Percentiles rank a stretch among this genome's conserved stretches.
phyloP scores from a whole-genome alignment of 148 eudicot species.

The Amaranthus hypochondriacus region DNA sequence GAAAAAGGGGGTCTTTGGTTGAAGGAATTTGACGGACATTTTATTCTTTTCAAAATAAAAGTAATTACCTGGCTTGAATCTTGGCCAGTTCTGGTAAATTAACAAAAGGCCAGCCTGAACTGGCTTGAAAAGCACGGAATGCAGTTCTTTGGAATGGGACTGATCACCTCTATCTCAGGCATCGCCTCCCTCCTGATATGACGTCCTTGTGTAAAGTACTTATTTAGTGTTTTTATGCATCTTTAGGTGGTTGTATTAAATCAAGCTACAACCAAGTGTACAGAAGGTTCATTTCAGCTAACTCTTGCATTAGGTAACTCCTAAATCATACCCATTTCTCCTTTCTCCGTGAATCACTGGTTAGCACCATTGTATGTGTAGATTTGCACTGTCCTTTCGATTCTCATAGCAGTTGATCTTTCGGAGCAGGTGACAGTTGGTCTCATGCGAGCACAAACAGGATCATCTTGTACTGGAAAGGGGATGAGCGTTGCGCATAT shows the following conservation, averaged over 20 bases:
- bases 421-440: conserved; percentile 82
- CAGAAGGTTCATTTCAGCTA: conserved; percentile 72
- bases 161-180: too few relatives aligned
- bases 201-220: too few relatives aligned
- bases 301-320: conserved; percentile 78
- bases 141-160: too few relatives aligned
- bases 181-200: too few relatives aligned
- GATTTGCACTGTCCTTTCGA: neutral
- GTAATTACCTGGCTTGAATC: too few relatives aligned
- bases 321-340: neutral
- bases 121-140: too few relatives aligned
- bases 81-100: too few relatives aligned
- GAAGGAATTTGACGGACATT: too few relatives aligned
- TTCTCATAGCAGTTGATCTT: neutral
- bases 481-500: conserved; percentile 61
- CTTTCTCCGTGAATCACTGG: conserved; percentile 7
- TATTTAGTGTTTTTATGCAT: neutral
- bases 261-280: conserved; percentile 79
- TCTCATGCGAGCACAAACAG: conserved; percentile 92
- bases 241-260: conserved; percentile 72
- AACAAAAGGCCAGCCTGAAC: too few relatives aligned
- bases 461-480: conserved; percentile 82
- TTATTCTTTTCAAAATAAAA: too few relatives aligned
- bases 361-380: neutral
- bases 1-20: too few relatives aligned